Evolutionary conservation across 305 asterid genomes (phyloP), one percentile per base, ranked within the genome.

Genomic region (Galium porrigens): DNA sequence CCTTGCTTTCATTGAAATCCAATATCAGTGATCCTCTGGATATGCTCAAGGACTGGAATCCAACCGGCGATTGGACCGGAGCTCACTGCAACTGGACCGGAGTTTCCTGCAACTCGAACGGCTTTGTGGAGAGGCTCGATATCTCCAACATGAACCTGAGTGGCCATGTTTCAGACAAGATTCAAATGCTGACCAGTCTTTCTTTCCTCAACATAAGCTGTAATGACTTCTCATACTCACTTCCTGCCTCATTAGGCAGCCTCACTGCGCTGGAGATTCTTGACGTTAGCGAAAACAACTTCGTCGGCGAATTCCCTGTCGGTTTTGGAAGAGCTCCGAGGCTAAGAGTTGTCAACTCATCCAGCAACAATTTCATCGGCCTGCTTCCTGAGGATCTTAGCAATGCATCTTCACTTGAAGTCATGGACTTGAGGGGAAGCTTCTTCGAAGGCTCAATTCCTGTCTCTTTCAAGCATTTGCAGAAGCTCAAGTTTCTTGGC

Each of bases 321-420:
- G 94, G 95, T 25, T 72, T 83, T 15, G 95, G 94, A 2, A 65
- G 48, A 44, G 62, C 80, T 72, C 65, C 73, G 0, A 71, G 74
- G 64, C 59, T 88, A 68, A 69, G 8, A 22, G 71, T 49, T 67
- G 58, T 88, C 72, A 84, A 86, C 41, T 91, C 85, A 0, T 88
- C 94, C 4, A 86, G 91, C 86, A 88, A 88, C 86, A 84, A 86
- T 55, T 86, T 88, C 17, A 70, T 69, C 48, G 94, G 92, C 33
- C 61, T 65, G 0, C 78, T 86, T 8, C 91, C 96, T 1, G 80
- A 78, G 52, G 90, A 81, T 69, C 77, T 86, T 37, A 76, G 89
- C 36, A 75, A 57, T 73, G 79, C 82, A 32, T 68, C 76, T 15
- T 65, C 74, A n/a, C 73, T 86, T 0, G 90, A 86, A 58, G 67